A percentile compares a stretch with the other conserved stretches of the same genome.
These are phyloP conservation scores for Scleroderma citrinum DNA, from an alignment of 768 basidiomycete species.

Conservation along the genomic window DNA sequence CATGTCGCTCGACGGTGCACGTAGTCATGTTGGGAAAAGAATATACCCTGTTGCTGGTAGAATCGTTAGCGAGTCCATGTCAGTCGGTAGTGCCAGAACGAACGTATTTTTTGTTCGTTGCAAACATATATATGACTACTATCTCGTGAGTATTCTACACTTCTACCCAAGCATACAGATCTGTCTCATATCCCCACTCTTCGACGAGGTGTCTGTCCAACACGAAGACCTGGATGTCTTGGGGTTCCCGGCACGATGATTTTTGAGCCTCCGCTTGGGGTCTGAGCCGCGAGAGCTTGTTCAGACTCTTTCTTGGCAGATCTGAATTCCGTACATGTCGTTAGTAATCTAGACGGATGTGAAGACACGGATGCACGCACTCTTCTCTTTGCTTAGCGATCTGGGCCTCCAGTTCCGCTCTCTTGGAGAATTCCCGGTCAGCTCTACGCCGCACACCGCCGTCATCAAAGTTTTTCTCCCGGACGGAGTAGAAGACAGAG, in stretches of 20 bases:
- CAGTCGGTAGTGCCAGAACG: neutral
- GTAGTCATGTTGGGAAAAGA: conserved; percentile 7
- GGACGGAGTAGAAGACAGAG: conserved; percentile 94
- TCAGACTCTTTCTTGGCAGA: conserved; percentile 57
- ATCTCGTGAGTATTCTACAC: neutral
- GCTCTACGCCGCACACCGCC: conserved; percentile 68
- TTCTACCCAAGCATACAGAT: neutral
- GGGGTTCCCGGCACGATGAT: conserved; percentile 81
- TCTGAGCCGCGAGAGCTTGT: conserved; percentile 51
- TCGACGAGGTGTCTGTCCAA: conserved; percentile 72
- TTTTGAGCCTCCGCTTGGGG: conserved; percentile 49
- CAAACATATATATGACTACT: neutral
- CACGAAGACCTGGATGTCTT: conserved; percentile 59
- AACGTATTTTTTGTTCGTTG: neutral
- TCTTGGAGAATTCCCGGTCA: conserved; percentile 87
- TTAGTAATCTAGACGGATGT: conserved; percentile 3
- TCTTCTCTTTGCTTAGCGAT: conserved; percentile 81
- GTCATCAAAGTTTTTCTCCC: conserved; percentile 97
- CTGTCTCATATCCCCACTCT: conserved; percentile 54
- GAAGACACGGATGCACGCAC: conserved; percentile 23
- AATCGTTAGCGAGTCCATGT: neutral
- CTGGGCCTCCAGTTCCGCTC: conserved; percentile 86
- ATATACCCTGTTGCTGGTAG: neutral
- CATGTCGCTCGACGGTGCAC: conserved; percentile 16
- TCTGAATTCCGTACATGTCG: conserved; percentile 30